Conservation (phyloP, 352 stramenopile species). For the Phytophthora hibernalis region DNA sequence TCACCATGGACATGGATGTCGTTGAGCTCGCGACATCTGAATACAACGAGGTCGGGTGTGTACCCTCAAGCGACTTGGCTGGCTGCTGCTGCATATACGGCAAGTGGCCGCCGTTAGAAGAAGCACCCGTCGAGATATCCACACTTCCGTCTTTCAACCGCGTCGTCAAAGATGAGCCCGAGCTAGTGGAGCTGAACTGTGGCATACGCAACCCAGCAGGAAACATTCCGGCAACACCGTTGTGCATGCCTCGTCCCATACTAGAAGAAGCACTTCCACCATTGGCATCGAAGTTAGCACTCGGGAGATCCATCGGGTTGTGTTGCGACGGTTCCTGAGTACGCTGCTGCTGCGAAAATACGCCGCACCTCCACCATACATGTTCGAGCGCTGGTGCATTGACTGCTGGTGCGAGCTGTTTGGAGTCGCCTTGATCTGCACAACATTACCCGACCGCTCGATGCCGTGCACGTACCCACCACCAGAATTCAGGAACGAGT, state of each 20-base stretch:
- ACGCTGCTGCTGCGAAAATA: constrained; percentile 46
- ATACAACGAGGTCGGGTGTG: constrained; percentile 41
- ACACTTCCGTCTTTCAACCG: constrained; percentile 41
- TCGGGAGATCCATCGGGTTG: constrained; percentile 34
- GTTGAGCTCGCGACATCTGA: constrained; percentile 39
- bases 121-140: constrained; percentile 37
- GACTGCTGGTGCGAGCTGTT: constrained; percentile 43
- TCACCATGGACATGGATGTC: constrained; percentile 45
- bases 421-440: constrained; percentile 49
- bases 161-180: constrained; percentile 36
- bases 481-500: constrained; percentile 45
- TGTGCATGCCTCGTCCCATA: constrained; percentile 38
- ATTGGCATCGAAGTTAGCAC: constrained; percentile 37
- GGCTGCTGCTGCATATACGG: constrained; percentile 43
- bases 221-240: constrained; percentile 36
- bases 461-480: constrained; percentile 38
- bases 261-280: constrained; percentile 23
- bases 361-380: constrained; percentile 30
- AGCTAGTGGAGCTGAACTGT: constrained; percentile 33
- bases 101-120: constrained; percentile 39
- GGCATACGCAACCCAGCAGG: constrained; percentile 37
- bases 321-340: constrained; percentile 32
- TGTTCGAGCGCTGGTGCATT: constrained; percentile 41
- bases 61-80: constrained; percentile 32
- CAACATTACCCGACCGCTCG: constrained; percentile 47